Base-by-base conservation (phyloP, 2,329 filamentous ascomycete species). In the Iodosphaeria phyllophila region DNA sequence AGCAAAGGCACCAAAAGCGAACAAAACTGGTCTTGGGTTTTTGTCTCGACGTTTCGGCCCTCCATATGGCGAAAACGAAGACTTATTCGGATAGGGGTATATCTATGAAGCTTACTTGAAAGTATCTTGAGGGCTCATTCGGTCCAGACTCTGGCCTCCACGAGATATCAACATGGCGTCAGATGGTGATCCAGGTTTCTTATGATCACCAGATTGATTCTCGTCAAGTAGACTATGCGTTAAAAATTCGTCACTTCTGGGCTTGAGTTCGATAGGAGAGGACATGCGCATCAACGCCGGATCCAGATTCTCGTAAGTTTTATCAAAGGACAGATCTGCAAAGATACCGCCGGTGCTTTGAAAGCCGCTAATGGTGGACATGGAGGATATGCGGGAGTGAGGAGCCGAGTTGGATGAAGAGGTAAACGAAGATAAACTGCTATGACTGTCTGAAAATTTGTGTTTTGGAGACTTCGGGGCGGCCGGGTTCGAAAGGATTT, bases 301-400 rank as follows among this genome's bases (percentile, higher is more conserved):
- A 11, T 30, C 27, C 22, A 30, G 9, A 16, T 26, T 33, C 16
- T 27, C 27, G 22, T 23, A 28, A 13, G 46, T 40, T 25, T 58
- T 53, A 11, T 50, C 35, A 4, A 42, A 37, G 5, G 48, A 46
- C 19, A 52, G 41, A 22, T 60, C 53, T 13, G 45, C 40, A 12
- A 47, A 32, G 5, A 47, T 39, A 7, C 44, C 35, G 9, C 39
- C 41, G 20, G 50, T 36, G 8, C 44, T 39, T 28, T 51, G 47
- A 6, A 47, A 40, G 7, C 54, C 53, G 25, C 54, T 54, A 13
- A 59, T 47, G 0, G 60, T 65, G 2, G 63, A 65, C 21, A 57
- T 47, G 1, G 62, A 67, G 2, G 63, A 65, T 24, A 63, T 50
- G 18, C 61, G 50, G 3, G 63, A 67, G 35, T 66, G 60, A 1